These are phyloP conservation scores for Paramecium pentaurelia DNA, from an alignment of 73 alveolate genomes.

Conservation along the genomic window DNA sequence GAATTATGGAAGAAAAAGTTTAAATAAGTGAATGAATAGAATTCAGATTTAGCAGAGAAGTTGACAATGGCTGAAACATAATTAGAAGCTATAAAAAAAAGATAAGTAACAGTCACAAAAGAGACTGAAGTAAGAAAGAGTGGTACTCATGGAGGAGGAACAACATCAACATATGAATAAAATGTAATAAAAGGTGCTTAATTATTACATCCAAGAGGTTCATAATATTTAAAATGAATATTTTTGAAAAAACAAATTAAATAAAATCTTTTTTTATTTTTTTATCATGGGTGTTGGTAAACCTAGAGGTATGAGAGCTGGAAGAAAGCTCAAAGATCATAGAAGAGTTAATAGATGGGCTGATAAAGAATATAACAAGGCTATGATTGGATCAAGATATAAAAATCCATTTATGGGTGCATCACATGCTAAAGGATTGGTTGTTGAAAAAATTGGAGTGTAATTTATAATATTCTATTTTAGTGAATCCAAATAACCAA, in stretches of 20 bases:
- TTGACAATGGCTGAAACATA: slow-evolving; percentile 33
- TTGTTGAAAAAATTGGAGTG: slow-evolving; percentile 72
- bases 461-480: background rate
- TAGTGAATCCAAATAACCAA: slow-evolving; percentile 79
- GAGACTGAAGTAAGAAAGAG: slow-evolving; percentile 10
- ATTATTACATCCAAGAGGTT: background rate
- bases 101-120: background rate
- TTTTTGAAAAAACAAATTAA: slow-evolving; percentile 37
- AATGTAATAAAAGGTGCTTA: background rate
- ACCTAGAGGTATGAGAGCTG: slow-evolving; percentile 65
- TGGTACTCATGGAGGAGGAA: background rate
- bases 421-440: slow-evolving; percentile 80
- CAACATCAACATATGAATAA: background rate
- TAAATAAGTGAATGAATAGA: background rate
- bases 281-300: slow-evolving; percentile 63
- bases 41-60: slow-evolving; percentile 14
- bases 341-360: slow-evolving; percentile 75
- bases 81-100: background rate
- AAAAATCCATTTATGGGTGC: slow-evolving; percentile 79
- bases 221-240: slow-evolving; percentile 2
- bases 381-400: slow-evolving; percentile 75
- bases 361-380: slow-evolving; percentile 74
- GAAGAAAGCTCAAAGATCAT: slow-evolving; percentile 64
- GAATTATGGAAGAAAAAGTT: slow-evolving; percentile 22
- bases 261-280: background rate